Conservation (phyloP, 2,329 filamentous ascomycete genomes). For the Pseudopyricularia javanii region DNA sequence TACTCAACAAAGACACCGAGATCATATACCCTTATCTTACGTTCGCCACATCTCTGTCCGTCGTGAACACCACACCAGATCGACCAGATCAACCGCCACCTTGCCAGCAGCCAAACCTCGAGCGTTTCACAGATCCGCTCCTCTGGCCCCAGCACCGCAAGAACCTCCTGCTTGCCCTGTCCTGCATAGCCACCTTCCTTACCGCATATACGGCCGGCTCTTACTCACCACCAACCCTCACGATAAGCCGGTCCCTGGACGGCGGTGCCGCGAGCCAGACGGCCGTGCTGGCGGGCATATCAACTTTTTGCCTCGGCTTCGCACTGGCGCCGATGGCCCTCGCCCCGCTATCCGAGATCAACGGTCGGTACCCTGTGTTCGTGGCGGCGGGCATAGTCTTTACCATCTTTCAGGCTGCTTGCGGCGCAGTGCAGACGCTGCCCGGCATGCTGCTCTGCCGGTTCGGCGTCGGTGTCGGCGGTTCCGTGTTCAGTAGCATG, state of each 20-base stretch:
- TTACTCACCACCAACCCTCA: slow-evolving; percentile 56
- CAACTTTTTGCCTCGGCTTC: slow-evolving; percentile 71
- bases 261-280: slow-evolving; percentile 36
- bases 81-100: slow-evolving; percentile 9
- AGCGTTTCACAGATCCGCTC: slow-evolving; percentile 56
- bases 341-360: slow-evolving; percentile 79
- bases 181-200: slow-evolving; percentile 62
- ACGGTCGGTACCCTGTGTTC: slow-evolving; percentile 76
- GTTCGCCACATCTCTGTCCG: slow-evolving; percentile 24
- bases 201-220: slow-evolving; percentile 74
- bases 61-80: slow-evolving; percentile 7
- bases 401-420: slow-evolving; percentile 58
- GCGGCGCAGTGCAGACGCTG: slow-evolving; percentile 57
- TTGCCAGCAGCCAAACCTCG: slow-evolving; percentile 46
- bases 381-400: slow-evolving; percentile 61
- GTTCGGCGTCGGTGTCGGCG: slow-evolving; percentile 67
- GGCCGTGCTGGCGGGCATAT: slow-evolving; percentile 65
- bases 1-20: background rate
- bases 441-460: slow-evolving; percentile 64
- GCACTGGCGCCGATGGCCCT: slow-evolving; percentile 76
- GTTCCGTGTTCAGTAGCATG: slow-evolving; percentile 73
- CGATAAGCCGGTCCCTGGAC: slow-evolving; percentile 53
- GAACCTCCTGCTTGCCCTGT: slow-evolving; percentile 56
- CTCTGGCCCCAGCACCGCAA: slow-evolving; percentile 62
- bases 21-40: slow-evolving; percentile 22